Base-by-base conservation (phyloP, 805 yeast species). In the Saccharomyces mikatae region DNA sequence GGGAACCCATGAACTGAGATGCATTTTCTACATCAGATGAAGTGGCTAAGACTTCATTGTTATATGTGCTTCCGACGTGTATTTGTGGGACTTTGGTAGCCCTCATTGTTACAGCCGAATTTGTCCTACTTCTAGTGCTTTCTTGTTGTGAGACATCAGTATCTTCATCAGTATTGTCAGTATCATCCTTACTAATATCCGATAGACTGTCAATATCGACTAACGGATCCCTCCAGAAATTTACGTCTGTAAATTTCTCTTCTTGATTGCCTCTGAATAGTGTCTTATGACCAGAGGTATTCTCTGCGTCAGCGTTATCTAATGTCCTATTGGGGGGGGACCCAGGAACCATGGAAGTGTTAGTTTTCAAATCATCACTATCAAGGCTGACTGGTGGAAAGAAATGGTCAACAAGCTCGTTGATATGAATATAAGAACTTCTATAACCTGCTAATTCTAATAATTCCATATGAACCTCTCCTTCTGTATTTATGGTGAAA, bases 391-490 rank as follows among this genome's bases (percentile, higher is more conserved):
- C 86, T 0, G 97, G 96, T 8, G 99, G 99, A 78, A 94, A 94
- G 69, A 91, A 91, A 69, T 94, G 98, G 71, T 94, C 99, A 11
- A 94, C 97, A 53, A 94, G 76, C 68, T 94, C 98, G 48, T 94
- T 88, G 64, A 94, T 92, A 59, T 84, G 84, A 51, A 94, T 81
- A 68, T 94, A 94, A 0, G 96, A 84, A 52, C 94, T 84, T 65
- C 81, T 87, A 69, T 87, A 89, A 2, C 99, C 99, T 0, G 97
- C 95, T 64, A 94, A 76, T 67, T 94, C 98, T 53, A 94, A 75
- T 59, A 94, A 77, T 71, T 94, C 99, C 96, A 94, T 87, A 74
- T 89, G 96, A 46, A 94, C 99, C 60, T 94, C 98, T 2, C 97
- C 97, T 58, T 88, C 89, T 1, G 98, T 91, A 64, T 94, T 92